Percentiles rank a stretch among this genome's conserved stretches.
Conservation (phyloP, 2,329 filamentous ascomycete genomes). For the Aspergillus novofumigatus region DNA sequence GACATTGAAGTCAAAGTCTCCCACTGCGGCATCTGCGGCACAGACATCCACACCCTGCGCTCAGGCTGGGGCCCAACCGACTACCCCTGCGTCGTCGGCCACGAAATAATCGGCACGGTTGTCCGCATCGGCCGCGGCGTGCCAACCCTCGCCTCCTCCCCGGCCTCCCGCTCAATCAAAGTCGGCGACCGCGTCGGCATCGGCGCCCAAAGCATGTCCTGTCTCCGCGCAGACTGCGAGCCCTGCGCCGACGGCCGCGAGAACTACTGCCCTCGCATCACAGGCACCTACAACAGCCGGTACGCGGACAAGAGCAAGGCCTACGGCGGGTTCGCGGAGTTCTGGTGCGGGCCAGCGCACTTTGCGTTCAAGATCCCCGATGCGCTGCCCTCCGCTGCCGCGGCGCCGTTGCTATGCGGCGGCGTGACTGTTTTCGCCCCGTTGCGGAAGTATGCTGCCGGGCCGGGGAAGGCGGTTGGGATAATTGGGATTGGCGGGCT, state of each 20-base stretch:
- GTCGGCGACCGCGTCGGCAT: constrained; percentile 62
- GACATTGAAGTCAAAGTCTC: constrained; percentile 64
- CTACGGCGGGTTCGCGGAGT: constrained; percentile 55
- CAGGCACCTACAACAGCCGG: constrained; percentile 35
- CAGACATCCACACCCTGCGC: constrained; percentile 57
- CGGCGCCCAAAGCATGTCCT: constrained; percentile 57
- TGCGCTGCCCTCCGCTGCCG: constrained; percentile 45
- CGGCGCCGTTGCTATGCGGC: constrained; percentile 71
- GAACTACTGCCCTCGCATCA: constrained; percentile 37
- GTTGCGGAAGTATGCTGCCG: constrained; percentile 61
- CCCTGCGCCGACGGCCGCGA: constrained; percentile 37
- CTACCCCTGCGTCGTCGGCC: constrained; percentile 54
- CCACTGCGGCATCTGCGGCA: constrained; percentile 64
- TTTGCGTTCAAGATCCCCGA: constrained; percentile 59
- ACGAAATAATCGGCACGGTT: constrained; percentile 61
- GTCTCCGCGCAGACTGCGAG: constrained; percentile 42
- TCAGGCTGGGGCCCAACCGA: constrained; percentile 44
- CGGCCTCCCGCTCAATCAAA: constrained; percentile 40
- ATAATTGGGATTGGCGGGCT: constrained; percentile 70
- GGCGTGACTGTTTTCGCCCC: constrained; percentile 72
- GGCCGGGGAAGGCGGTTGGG: constrained; percentile 67
- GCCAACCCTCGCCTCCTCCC: constrained; percentile 19
- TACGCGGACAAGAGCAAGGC: constrained; percentile 34
- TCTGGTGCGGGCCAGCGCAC: constrained; percentile 52
- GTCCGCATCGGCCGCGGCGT: constrained; percentile 50